phyloP scores from a whole-genome alignment of 2,329 filamentous ascomycete genomes.

The Orbilia blumenaviensis region DNA sequence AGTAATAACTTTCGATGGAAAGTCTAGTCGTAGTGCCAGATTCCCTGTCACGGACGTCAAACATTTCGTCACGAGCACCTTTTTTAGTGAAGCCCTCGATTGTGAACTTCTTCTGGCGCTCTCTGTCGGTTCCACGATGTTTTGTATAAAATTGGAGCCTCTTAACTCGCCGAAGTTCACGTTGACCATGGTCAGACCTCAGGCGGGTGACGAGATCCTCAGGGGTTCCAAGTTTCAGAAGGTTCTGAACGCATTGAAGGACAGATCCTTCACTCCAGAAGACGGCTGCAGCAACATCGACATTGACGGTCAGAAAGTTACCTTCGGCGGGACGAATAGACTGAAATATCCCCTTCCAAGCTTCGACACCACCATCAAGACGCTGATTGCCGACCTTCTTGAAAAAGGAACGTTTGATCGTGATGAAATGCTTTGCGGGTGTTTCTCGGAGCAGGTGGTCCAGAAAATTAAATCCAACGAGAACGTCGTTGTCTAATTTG shows the following conservation, averaged over 20 bases:
- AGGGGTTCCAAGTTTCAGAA: conserved; percentile 53
- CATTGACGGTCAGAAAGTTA: conserved; percentile 78
- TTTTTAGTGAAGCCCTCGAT: conserved; percentile 67
- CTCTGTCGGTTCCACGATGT: conserved; percentile 65
- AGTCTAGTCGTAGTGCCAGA: conserved; percentile 66
- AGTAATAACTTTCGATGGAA: conserved; percentile 68
- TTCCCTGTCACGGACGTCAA: conserved; percentile 64
- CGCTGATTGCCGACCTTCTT: conserved; percentile 64
- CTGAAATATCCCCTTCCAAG: conserved; percentile 88
- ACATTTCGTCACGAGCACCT: conserved; percentile 69
- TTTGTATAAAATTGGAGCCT: conserved; percentile 69
- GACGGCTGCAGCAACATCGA: conserved; percentile 89
- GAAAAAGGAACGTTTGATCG: conserved; percentile 87
- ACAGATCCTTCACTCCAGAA: conserved; percentile 73
- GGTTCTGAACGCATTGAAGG: conserved; percentile 55
- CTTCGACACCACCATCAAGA: conserved; percentile 75
- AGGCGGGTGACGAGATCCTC: conserved; percentile 55
- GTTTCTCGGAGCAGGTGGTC: conserved; percentile 88
- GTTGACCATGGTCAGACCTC: conserved; percentile 58
- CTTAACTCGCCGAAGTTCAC: conserved; percentile 66
- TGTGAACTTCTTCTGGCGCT: conserved; percentile 64
- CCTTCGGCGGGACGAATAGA: conserved; percentile 72
- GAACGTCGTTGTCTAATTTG: conserved; percentile 72
- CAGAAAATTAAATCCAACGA: conserved; percentile 87
- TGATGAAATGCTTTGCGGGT: conserved; percentile 72